Base-by-base conservation (phyloP, 1,284 basidiomycete species). In the Amylostereum areolatum region DNA sequence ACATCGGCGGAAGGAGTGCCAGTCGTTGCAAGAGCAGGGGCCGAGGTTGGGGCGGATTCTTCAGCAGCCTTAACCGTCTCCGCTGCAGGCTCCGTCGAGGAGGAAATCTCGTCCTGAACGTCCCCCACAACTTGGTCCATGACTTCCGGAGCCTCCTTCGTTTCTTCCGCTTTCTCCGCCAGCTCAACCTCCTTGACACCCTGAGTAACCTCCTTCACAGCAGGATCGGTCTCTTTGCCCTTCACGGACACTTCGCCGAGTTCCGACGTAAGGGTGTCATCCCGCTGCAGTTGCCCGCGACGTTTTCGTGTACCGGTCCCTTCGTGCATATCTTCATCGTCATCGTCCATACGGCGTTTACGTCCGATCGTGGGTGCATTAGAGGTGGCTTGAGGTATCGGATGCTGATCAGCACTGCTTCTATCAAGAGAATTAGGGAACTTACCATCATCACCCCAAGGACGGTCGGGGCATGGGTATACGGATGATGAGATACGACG, bases 371-470 rank as follows among this genome's bases (percentile, higher is more conserved):
- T 77, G 2, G 85, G 85, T 2, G 86, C 83, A 57, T 78, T 84
- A 24, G 85, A 86, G 2, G 85, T 87, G 40, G 83, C 85, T 88
- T 57, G 41, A 49, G 51, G 33, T 25, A 12, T 46, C 27, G 27
- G 33, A 24, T 7, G 8, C 12, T 18, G 28, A 24, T 41, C 29
- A 56, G 40, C 39, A 50, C 46, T 45, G 44, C 11, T 36, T 37
- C 44, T 40, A 11, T 47, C 50, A 45, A 47, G 52, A 36, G 45
- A 47, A 46, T 8, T 11, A 46, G 3, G 43, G 37, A 25, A 71
- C 80, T 69, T 57, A 87, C 85, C 81, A 63, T 88, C 84, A 52
- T 87, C 84, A 55, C 74, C 73, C 84, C 84, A 87, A 42, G 83
- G 81, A 51, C 82, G 72, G 65, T 88, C 85, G 30, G 80, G 75